phyloP scores from a whole-genome alignment of 495 filamentous ascomycete genomes.

The Penicillium arizonense region DNA sequence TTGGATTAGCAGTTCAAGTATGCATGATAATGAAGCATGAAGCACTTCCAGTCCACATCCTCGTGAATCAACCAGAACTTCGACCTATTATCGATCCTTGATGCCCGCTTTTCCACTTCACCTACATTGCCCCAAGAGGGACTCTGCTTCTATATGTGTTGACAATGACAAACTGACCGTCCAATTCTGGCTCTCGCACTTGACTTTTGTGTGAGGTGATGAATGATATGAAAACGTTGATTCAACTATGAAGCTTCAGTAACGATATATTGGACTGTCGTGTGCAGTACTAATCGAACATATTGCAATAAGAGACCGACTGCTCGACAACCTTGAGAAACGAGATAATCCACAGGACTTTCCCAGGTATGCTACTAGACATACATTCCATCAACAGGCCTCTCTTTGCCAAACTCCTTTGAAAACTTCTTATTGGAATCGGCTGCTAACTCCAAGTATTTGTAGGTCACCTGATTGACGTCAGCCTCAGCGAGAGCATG shows the following conservation, averaged over 20 bases:
- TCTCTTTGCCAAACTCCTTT: constrained; percentile 16
- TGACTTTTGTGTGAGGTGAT: constrained; percentile 2
- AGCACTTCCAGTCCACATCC: constrained; percentile 1
- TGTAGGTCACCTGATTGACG: constrained; percentile 14
- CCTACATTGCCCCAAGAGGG: too few relatives aligned
- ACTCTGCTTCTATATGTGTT: constrained; percentile 3
- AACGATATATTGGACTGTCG: constrained; percentile 6
- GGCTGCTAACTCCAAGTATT: constrained; percentile 21
- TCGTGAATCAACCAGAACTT: constrained; percentile 3
- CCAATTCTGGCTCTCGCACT: constrained; percentile 9
- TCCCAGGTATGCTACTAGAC: constrained; percentile 1
- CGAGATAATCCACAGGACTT: not conserved
- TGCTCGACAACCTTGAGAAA: not conserved
- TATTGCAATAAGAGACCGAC: not conserved
- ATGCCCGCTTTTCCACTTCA: not conserved
- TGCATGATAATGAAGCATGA: constrained; percentile 6
- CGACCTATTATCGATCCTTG: constrained; percentile 2
- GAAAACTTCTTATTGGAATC: constrained; percentile 20
- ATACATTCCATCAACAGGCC: constrained; percentile 11
- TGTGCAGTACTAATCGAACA: constrained; percentile 8
- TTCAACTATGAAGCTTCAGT: constrained; percentile 7
- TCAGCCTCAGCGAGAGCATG: constrained; percentile 18
- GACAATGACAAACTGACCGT: not conserved
- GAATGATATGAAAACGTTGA: constrained; percentile 6
- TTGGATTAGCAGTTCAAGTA: constrained; percentile 5